Conservation (phyloP, 2,329 filamentous ascomycete species). For the Xenosphaeropsis pyriputrescens region DNA sequence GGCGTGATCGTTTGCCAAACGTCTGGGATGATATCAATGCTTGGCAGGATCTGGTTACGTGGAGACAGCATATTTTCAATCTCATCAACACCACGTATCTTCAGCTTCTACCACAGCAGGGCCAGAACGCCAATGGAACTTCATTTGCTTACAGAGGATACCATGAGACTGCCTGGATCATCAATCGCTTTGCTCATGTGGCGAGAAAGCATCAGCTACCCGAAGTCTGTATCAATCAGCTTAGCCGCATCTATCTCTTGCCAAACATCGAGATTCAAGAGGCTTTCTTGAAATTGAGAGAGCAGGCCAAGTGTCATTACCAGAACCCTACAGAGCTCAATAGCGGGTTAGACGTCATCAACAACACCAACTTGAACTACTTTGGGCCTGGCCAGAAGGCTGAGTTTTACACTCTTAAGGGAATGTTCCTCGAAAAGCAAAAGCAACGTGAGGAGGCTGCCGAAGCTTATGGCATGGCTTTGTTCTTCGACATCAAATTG, state of each 20-base stretch:
- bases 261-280: constrained; percentile 99
- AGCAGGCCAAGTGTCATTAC: constrained; percentile 98
- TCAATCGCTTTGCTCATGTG: constrained; percentile 96
- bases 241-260: constrained; percentile 94
- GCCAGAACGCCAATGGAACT: constrained; percentile 71
- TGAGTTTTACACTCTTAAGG: constrained; percentile 97
- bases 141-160: constrained; percentile 96
- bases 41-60: constrained; percentile 99
- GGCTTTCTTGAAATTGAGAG: constrained; percentile 93
- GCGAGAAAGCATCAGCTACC: constrained; percentile 93
- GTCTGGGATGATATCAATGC: constrained; percentile 99
- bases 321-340: constrained; percentile 88
- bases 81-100: constrained; percentile 94
- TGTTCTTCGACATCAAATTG: constrained; percentile 91
- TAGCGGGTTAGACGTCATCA: constrained; percentile 92
- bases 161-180: constrained; percentile 99
- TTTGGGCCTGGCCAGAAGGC: constrained; percentile 94
- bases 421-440: constrained; percentile 96
- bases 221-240: constrained; percentile 92
- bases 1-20: constrained; percentile 90
- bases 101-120: constrained; percentile 63
- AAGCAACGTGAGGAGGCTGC: constrained; percentile 84
- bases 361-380: constrained; percentile 98
- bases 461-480: constrained; percentile 81
- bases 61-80: constrained; percentile 97